Evolutionary conservation across 495 filamentous ascomycete species (phyloP).

Genomic region (Trichoderma gamsii): DNA sequence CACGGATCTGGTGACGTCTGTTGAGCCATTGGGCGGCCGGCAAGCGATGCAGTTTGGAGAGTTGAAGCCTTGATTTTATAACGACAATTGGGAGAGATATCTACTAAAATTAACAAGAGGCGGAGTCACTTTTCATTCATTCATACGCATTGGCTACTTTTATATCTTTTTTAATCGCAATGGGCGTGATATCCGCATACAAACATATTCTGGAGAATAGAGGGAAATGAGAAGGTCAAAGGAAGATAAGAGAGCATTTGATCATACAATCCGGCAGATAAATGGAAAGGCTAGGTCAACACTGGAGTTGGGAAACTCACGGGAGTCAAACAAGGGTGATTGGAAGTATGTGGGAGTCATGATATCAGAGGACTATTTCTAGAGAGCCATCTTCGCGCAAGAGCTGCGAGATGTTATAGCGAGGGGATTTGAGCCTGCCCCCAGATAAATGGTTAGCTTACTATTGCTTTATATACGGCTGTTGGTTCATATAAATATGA

Average conservation of each 20-base stretch:
- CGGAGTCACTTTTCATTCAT: neutral
- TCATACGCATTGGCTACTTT: neutral
- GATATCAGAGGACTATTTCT: neutral
- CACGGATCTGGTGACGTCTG: conserved; percentile 49
- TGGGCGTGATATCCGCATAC: neutral
- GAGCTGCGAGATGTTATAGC: neutral
- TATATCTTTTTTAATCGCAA: neutral
- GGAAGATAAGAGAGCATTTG: neutral
- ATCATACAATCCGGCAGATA: neutral
- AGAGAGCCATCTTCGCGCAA: conserved; percentile 1
- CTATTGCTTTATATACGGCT: neutral
- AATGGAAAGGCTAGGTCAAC: neutral
- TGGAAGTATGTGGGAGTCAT: neutral
- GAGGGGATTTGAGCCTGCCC: conserved; percentile 8
- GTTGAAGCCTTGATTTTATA: too few relatives aligned
- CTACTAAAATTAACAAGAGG: neutral
- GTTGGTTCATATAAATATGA: neutral
- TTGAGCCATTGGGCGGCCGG: conserved; percentile 1
- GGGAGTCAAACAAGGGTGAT: neutral
- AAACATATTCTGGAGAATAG: neutral
- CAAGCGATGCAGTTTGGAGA: neutral
- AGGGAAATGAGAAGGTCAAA: neutral
- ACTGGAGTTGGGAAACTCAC: conserved; percentile 7
- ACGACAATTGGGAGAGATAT: neutral
- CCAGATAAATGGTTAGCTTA: neutral